Conservation (phyloP, 169 alveolate species). For the Cryptosporidium canis region DNA sequence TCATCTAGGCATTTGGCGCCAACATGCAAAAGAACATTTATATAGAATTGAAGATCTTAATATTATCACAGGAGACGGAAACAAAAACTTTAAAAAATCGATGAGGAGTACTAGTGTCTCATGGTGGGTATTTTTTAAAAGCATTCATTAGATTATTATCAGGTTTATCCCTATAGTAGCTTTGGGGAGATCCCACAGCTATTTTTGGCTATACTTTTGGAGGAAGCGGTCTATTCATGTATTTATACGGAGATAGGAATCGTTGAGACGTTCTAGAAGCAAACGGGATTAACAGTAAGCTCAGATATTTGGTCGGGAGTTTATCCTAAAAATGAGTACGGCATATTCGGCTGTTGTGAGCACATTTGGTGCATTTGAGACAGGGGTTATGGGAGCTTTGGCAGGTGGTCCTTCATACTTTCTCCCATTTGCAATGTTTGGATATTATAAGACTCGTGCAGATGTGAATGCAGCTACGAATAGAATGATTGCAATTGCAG, state of each 20-base stretch:
- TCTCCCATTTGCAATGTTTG: conserved; percentile 59
- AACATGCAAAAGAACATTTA: neutral
- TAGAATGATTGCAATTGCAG: conserved; percentile 8
- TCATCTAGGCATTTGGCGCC: conserved; percentile 1
- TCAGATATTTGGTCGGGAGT: neutral
- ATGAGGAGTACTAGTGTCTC: too few relatives aligned
- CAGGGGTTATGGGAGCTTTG: conserved; percentile 64
- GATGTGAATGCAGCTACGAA: conserved; percentile 25
- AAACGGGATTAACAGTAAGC: neutral
- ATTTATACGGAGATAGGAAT: too few relatives aligned
- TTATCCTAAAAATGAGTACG: neutral
- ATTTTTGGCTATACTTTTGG: too few relatives aligned
- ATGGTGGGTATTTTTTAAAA: too few relatives aligned
- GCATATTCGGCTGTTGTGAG: conserved; percentile 41
- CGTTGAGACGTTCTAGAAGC: too few relatives aligned
- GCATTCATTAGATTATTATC: too few relatives aligned
- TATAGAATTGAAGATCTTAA: neutral
- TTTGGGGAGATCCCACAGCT: too few relatives aligned
- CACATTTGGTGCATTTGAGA: conserved; percentile 59
- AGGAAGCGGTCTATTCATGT: too few relatives aligned
- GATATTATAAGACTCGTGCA: conserved; percentile 23
- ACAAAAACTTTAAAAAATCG: neutral
- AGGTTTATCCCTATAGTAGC: too few relatives aligned
- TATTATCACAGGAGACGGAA: neutral
- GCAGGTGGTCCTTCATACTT: conserved; percentile 68